Conservation (phyloP, 1,284 basidiomycete genomes). For the Schizophyllum commune region DNA sequence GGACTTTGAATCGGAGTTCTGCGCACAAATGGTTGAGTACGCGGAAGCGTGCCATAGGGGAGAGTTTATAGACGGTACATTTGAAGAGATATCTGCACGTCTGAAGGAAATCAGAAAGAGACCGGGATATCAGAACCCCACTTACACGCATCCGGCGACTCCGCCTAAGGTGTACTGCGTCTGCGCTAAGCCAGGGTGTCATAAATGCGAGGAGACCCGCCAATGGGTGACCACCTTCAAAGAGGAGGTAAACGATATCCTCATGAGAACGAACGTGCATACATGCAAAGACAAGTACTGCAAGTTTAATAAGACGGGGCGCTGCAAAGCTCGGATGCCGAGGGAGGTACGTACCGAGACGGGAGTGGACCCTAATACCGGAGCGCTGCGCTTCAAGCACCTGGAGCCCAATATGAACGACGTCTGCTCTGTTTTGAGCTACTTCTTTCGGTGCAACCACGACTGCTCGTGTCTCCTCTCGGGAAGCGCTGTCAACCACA, state of each 20-base stretch:
- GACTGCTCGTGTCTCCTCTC: constrained; percentile 34
- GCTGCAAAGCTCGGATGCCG: background rate
- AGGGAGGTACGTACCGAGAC: constrained; percentile 2
- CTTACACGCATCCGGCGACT: background rate
- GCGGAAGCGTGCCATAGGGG: background rate
- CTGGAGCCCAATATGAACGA: constrained; percentile 31
- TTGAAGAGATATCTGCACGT: background rate
- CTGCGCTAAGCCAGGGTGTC: background rate
- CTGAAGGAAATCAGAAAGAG: background rate
- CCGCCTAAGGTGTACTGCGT: background rate
- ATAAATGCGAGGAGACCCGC: background rate
- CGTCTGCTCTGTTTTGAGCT: constrained; percentile 27
- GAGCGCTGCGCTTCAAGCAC: constrained; percentile 21
- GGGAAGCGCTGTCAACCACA: constrained; percentile 28
- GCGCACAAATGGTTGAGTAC: background rate
- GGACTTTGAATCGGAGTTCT: background rate
- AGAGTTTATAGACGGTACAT: background rate
- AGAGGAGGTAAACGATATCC: background rate
- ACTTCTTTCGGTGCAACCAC: constrained; percentile 30
- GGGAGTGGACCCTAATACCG: constrained; percentile 21
- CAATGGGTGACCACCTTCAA: background rate
- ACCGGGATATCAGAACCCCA: background rate
- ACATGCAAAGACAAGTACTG: background rate
- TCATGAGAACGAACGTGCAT: background rate
- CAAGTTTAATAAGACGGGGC: background rate